Evolutionary conservation across 331 rosid species (phyloP).

Genomic region (Quercus phellos): DNA sequence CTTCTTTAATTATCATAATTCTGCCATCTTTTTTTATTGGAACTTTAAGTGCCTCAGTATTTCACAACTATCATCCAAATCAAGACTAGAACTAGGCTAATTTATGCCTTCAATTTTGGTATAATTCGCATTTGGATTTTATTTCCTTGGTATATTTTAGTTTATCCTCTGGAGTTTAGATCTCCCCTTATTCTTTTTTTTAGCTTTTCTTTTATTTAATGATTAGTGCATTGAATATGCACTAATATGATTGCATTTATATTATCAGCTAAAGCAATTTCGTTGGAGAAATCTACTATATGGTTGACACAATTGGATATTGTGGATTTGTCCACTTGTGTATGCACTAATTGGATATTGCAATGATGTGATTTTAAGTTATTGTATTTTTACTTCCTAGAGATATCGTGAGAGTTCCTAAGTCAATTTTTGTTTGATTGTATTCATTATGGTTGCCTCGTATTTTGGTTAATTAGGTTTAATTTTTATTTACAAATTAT

Average conservation of each 20-base stretch:
- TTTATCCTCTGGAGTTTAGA: neutral
- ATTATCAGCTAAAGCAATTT: slow-evolving; percentile 54
- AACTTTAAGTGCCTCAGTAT: too few species aligned
- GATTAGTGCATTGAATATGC: slow-evolving; percentile 9
- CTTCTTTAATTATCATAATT: too few species aligned
- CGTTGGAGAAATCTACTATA: slow-evolving; percentile 54
- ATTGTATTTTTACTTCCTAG: slow-evolving; percentile 2
- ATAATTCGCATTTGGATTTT: neutral
- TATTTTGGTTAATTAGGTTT: neutral
- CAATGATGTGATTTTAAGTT: slow-evolving; percentile 77
- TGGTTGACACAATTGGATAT: slow-evolving; percentile 48
- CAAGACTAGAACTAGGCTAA: too few species aligned
- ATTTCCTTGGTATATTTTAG: neutral
- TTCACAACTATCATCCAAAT: too few species aligned
- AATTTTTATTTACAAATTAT: slow-evolving; percentile 55
- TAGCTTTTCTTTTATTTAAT: neutral
- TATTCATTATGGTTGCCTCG: neutral
- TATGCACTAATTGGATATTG: slow-evolving; percentile 63
- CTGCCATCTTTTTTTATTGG: too few species aligned
- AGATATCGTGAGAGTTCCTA: slow-evolving; percentile 1
- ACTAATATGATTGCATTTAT: slow-evolving; percentile 8
- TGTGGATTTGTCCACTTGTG: slow-evolving; percentile 81
- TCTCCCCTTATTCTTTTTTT: neutral
- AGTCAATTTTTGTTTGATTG: neutral
- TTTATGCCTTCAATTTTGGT: too few species aligned